Base-by-base conservation (phyloP, 345 rosid genomes). In the Gossypium turneri region DNA sequence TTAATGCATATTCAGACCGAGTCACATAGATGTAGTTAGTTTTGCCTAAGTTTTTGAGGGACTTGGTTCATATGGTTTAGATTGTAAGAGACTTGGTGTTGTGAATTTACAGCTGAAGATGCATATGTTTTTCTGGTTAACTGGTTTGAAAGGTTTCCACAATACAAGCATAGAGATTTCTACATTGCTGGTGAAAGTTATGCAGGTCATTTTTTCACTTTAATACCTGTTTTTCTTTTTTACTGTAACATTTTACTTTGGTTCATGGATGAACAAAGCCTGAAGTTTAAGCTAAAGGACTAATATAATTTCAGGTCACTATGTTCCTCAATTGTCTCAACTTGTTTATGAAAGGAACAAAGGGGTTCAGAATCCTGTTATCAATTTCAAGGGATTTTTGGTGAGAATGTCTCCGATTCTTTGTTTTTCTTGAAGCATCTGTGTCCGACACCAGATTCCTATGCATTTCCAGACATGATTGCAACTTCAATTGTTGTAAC, bases 181-280 rank as follows among this genome's bases (percentile, higher is more conserved):
- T 95, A 93, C 87, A 88, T 95, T 78, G 88, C 89, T 19, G 99
- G 98, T 79, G 97, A 95, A 83, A 93, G 99, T 85, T 95, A 95
- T 80, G 97, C 92, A 84, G 99, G 98, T 92, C 7, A 4, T 34
- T 34, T 57, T 57, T 19, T 57, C 0, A 57, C 12, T 57, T 20
- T 10, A 10, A 9, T 20, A 25, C 25, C 61, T 2, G 41, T 5
- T 9, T 48, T 2, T 57, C 22, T 10, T 56, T 57, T 57, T 51
- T 51, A 51, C 56, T 51, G 56, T 13, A 56, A 55, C 19, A 29
- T 75, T 72, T 19, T 16, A 9, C 51, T 50, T 56, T 43, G 8
- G 17, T 41, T 74, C 24, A 45, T 22, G n/a, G 58, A 13, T 48
- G 58, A 34, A 73, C 41, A 34, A 58, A 56, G 12, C 44, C 6